Evolutionary conservation across 2,329 filamentous ascomycete genomes (phyloP), one percentile per base, ranked within the genome.

Genomic region (Pezicula carpinea): DNA sequence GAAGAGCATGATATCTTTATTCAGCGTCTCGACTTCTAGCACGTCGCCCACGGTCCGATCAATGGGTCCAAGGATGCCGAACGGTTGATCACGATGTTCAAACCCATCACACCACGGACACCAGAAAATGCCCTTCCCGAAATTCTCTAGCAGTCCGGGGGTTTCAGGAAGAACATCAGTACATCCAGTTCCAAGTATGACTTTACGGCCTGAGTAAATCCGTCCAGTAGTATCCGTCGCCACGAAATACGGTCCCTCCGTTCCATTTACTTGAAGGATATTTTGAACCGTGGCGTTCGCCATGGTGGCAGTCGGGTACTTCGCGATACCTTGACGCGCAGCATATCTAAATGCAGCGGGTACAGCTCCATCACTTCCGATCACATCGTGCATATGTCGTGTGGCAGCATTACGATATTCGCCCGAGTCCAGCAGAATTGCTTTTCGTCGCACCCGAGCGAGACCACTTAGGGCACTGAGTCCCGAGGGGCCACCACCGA

Each of bases 31-130:
- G 8, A 81, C 68, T 57, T 83, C 77, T 13, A 73, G 65, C 0
- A 77, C 70, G 5, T 69, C 60, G 3, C 64, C 63, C 0, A 76
- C 63, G 0, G 76, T 64, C 22, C 74, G 65, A 1, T 66, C 55
- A 0, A 82, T 60, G 1, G 65, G 52, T 1, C 68, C 72, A 0
- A 84, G 59, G 29, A 83, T 67, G 1, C 79, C 79, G 1, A 83
- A 68, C 0, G 70, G 49, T 51, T 82, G 78, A 56, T 82, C 77
- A 0, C 73, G 74, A 59, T 83, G 78, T 62, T 83, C 80, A 52
- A 75, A 69, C 11, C 80, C 80, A 56, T 83, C 80, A 52, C 80
- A 83, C 80, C 80, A 83, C 0, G 79, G 78, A 46, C 80, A 83
- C 77, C 79, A 83, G 64, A 66, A 83, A 43, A 83, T 73, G 5